These are phyloP conservation scores for Yueomyces sinensis DNA, from an alignment of 805 yeast species.

Conservation along the genomic window DNA sequence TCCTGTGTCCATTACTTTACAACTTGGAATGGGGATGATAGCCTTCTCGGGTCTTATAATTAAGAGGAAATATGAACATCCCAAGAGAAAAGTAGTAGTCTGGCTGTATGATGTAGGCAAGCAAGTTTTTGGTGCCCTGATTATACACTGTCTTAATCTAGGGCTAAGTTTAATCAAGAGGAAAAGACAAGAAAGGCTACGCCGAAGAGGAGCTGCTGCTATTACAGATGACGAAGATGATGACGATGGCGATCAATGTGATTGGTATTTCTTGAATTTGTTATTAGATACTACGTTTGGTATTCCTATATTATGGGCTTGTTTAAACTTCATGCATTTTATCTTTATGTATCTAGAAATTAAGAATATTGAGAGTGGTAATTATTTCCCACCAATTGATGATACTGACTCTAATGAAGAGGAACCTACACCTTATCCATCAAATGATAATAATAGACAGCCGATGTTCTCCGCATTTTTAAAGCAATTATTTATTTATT, in stretches of 20 bases:
- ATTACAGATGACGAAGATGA: constrained; percentile 3
- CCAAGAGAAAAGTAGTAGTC: constrained; percentile 75
- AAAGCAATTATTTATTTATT: constrained; percentile 61
- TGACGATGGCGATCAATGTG: constrained; percentile 64
- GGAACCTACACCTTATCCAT: background rate
- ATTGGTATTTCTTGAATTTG: constrained; percentile 85
- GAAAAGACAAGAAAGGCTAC: constrained; percentile 14
- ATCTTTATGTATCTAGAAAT: constrained; percentile 20
- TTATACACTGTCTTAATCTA: constrained; percentile 70
- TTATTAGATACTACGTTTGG: constrained; percentile 90
- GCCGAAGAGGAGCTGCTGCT: background rate
- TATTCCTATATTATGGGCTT: constrained; percentile 61
- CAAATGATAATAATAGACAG: constrained; percentile 21
- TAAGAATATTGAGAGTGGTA: constrained; percentile 36
- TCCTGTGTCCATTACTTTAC: constrained; percentile 74
- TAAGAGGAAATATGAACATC: constrained; percentile 69
- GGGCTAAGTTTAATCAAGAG: constrained; percentile 47
- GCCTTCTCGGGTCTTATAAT: constrained; percentile 62
- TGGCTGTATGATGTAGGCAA: constrained; percentile 88
- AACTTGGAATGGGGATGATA: constrained; percentile 59
- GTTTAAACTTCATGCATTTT: constrained; percentile 39
- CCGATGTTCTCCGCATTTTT: constrained; percentile 49
- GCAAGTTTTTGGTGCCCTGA: constrained; percentile 77
- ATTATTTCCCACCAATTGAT: constrained; percentile 15
- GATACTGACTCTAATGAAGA: background rate